Percentiles rank a stretch among this genome's conserved stretches.
These are phyloP conservation scores for Cytospora piceae DNA, from an alignment of 2,329 filamentous ascomycete genomes.

Conservation along the genomic window DNA sequence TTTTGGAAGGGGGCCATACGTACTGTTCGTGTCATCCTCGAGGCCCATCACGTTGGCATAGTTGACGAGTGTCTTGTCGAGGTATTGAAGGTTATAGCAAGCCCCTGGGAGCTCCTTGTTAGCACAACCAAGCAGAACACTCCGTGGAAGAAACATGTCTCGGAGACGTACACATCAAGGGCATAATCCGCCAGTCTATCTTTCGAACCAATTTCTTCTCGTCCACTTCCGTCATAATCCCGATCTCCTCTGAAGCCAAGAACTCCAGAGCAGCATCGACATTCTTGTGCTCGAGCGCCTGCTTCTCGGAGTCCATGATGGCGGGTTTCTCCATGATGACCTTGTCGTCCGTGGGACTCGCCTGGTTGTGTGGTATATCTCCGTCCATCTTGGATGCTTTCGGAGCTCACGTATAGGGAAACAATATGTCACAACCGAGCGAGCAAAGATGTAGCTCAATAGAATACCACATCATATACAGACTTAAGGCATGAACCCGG, in stretches of 20 bases:
- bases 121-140: background rate
- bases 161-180: conserved; percentile 36
- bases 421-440: background rate
- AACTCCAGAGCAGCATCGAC: conserved; percentile 29
- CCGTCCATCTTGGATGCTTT: background rate
- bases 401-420: background rate
- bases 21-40: conserved; percentile 36
- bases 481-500: no score
- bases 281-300: conserved; percentile 14
- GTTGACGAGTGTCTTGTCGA: conserved; percentile 40
- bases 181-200: conserved; percentile 38
- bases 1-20: background rate
- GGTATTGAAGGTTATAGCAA: conserved; percentile 39
- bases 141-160: background rate
- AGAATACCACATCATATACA: background rate
- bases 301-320: conserved; percentile 24
- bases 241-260: conserved; percentile 15
- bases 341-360: conserved; percentile 4
- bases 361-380: conserved; percentile 7
- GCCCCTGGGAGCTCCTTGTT: conserved; percentile 32
- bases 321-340: background rate
- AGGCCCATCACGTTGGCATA: conserved; percentile 41
- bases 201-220: conserved; percentile 34
- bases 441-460: background rate
- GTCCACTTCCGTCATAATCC: conserved; percentile 23